A percentile compares a stretch with the other conserved stretches of the same genome.
phyloP scores from a whole-genome alignment of 306 rosid genomes.

The Rosa lucieae region DNA sequence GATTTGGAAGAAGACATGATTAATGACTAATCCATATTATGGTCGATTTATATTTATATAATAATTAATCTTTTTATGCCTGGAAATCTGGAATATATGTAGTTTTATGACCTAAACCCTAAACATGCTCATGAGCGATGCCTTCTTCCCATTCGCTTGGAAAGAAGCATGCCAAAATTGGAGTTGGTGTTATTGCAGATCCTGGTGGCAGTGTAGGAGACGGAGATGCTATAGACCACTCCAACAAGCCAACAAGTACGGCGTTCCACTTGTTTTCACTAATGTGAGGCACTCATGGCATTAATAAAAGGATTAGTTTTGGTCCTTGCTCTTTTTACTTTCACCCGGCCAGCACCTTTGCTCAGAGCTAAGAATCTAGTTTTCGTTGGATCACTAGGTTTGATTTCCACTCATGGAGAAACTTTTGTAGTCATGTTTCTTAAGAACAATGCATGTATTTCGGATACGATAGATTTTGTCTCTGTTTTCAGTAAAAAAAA shows the following conservation, averaged over 20 bases:
- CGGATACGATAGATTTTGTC: neutral
- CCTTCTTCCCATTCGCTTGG: constrained; percentile 98
- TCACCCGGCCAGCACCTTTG: neutral
- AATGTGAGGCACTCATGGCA: constrained; percentile 92
- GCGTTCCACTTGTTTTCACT: constrained; percentile 82
- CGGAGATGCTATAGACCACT: constrained; percentile 65
- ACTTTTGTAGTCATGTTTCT: neutral
- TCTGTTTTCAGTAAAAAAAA: too few species aligned
- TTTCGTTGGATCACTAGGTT: neutral
- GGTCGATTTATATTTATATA: too few species aligned
- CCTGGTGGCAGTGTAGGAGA: constrained; percentile 94
- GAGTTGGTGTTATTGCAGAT: constrained; percentile 70
- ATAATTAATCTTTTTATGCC: too few species aligned
- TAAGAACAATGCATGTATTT: neutral
- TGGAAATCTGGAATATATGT: too few species aligned
- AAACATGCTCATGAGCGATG: constrained; percentile 48
- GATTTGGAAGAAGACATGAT: neutral
- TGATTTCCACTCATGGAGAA: neutral
- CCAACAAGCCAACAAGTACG: constrained; percentile 46
- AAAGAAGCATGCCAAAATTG: constrained; percentile 82
- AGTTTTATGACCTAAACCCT: too few species aligned
- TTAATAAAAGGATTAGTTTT: neutral
- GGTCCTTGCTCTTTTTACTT: neutral
- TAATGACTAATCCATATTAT: too few species aligned
- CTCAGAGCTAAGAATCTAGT: neutral